Base-by-base conservation (phyloP, 2,329 filamentous ascomycete genomes). In the Pyricularia pennisetigena region DNA sequence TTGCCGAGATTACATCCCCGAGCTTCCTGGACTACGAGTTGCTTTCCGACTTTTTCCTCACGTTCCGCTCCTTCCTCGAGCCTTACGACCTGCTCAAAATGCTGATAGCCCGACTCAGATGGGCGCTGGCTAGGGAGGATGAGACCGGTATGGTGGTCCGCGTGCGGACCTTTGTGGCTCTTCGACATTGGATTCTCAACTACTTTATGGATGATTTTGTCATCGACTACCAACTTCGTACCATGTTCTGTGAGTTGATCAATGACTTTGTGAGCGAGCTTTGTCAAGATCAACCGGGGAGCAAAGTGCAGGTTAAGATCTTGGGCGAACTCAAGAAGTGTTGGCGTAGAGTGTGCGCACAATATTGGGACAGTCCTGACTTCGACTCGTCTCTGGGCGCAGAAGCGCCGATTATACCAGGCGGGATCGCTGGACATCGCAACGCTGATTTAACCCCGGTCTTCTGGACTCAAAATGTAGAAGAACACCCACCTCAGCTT, bases 151-250 rank as follows among this genome's bases (percentile, higher is more conserved):
- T 93, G 75, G 92, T 99, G 67, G 95, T 97, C n/a, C 88, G 94
- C 66, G 96, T 99, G 20, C 88, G 95, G 61, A 96, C 94, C 0
- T 99, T 98, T 80, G 95, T 97, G 29, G 95, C 95, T 8, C 84
- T 98, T 63, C 88, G 95, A 68, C 95, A 99, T 78, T 99, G 95
- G 95, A 94, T 98, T 69, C 80, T 99, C 70, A 99, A 99, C 77
- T 99, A 99, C 78, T 99, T 98, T 72, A 85, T 92, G 68, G 95
- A 99, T 75, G 95, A 99, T 76, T 99, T 97, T 76, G 87, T 96
- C 59, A 79, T 90, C 28, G 88, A 94, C 75, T 89, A 90, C 74
- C 82, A 86, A 63, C 82, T 98, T 35, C 89, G 94, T 9, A 81
- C 86, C 5, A 86, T 87, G 20, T 97, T 97, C 75, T 97, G 94